Conservation (phyloP, 164 flowering plant species). For the Liquidambar formosana region DNA sequence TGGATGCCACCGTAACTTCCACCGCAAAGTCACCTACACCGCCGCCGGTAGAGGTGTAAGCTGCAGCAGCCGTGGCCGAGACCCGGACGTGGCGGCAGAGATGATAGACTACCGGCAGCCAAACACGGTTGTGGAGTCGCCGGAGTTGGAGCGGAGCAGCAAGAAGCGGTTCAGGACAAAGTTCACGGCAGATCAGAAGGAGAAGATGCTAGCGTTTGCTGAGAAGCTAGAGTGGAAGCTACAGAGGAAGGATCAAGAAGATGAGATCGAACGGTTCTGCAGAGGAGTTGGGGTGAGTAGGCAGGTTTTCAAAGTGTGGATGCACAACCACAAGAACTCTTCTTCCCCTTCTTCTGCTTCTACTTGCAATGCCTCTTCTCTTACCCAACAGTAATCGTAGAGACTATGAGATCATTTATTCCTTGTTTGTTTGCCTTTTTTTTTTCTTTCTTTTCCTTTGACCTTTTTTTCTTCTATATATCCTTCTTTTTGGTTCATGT, state of each 20-base stretch:
- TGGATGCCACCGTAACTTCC: slow-evolving; percentile 53
- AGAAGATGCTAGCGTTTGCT: slow-evolving; percentile 39
- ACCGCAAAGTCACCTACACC: slow-evolving; percentile 21
- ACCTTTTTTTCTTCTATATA: too few relatives aligned
- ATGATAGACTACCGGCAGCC: slow-evolving; percentile 7
- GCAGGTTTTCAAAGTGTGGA: slow-evolving; percentile 35
- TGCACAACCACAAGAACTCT: slow-evolving; percentile 35
- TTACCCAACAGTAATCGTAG: slow-evolving; percentile 13
- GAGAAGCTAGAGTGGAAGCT: slow-evolving; percentile 38
- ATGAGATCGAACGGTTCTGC: slow-evolving; percentile 27
- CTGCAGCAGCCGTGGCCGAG: neutral
- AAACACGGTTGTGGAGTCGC: slow-evolving; percentile 4
- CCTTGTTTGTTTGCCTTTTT: too few relatives aligned
- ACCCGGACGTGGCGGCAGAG: neutral
- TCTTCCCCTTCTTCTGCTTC: slow-evolving; percentile 28
- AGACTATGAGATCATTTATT: neutral
- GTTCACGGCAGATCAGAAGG: slow-evolving; percentile 41
- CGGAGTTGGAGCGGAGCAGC: slow-evolving; percentile 3
- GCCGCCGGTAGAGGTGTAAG: neutral
- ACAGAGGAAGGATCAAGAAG: slow-evolving; percentile 22
- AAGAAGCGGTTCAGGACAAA: slow-evolving; percentile 33
- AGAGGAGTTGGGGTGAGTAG: slow-evolving; percentile 27
- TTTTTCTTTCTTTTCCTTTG: too few relatives aligned
- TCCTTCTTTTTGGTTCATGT: too few relatives aligned
- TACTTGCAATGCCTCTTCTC: slow-evolving; percentile 25